phyloP scores from a whole-genome alignment of 2,329 filamentous ascomycete genomes.

The Stachybotrys elegans region DNA sequence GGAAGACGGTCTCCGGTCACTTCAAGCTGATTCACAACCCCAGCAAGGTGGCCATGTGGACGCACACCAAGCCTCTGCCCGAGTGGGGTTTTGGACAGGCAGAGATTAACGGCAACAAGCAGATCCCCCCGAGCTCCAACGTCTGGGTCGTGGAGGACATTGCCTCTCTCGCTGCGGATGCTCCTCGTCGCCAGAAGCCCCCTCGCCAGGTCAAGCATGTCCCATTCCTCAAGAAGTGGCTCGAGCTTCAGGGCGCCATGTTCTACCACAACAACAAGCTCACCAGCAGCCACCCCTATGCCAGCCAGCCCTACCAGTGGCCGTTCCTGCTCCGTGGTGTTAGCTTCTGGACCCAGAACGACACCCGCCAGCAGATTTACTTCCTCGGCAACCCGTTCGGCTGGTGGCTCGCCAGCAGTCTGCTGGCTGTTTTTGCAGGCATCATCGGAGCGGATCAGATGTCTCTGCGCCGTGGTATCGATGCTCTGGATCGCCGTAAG shows the following conservation, averaged over 20 bases:
- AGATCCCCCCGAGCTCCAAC: slow-evolving; percentile 82
- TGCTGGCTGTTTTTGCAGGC: slow-evolving; percentile 88
- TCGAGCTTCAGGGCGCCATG: slow-evolving; percentile 96
- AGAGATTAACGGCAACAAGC: slow-evolving; percentile 99
- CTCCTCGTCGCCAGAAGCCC: slow-evolving; percentile 68
- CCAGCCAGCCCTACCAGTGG: slow-evolving; percentile 94
- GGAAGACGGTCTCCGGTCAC: slow-evolving; percentile 85
- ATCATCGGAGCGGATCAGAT: slow-evolving; percentile 91
- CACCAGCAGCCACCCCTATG: slow-evolving; percentile 94
- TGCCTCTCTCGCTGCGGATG: slow-evolving; percentile 67
- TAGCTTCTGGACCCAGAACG: slow-evolving; percentile 98
- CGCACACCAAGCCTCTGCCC: slow-evolving; percentile 87
- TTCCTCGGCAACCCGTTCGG: slow-evolving; percentile 95
- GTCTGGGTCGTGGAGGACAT: slow-evolving; percentile 93
- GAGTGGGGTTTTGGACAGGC: slow-evolving; percentile 98
- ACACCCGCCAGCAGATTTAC: slow-evolving; percentile 95
- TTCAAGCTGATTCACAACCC: slow-evolving; percentile 95
- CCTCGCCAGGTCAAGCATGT: slow-evolving; percentile 75
- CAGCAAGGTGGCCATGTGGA: slow-evolving; percentile 99
- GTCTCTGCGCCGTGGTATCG: slow-evolving; percentile 84
- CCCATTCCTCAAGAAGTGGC: slow-evolving; percentile 89
- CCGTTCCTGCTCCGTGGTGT: slow-evolving; percentile 95
- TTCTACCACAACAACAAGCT: slow-evolving; percentile 99
- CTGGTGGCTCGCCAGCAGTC: slow-evolving; percentile 93
- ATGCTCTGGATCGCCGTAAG: slow-evolving; percentile 90